Evolutionary conservation across 352 stramenopile species (phyloP).

Genomic region (Globisporangium irregulare): DNA sequence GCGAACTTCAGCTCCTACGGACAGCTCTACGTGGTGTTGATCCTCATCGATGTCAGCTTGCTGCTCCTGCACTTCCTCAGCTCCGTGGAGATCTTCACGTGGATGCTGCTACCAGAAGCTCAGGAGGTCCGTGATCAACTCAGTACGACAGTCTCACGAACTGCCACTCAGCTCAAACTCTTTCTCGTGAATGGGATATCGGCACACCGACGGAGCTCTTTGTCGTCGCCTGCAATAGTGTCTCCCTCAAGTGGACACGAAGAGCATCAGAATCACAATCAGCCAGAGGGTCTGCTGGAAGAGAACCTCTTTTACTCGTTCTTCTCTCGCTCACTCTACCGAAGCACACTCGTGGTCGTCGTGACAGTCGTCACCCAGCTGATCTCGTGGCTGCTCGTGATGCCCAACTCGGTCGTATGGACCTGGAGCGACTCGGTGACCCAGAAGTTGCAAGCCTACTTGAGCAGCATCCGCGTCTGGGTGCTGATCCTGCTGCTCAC

Average conservation of each 20-base stretch:
- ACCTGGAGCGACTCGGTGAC: constrained; percentile 30
- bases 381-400: constrained; percentile 53
- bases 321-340: constrained; percentile 38
- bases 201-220: not conserved
- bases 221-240: not conserved
- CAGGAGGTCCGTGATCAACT: constrained; percentile 5
- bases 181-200: not conserved
- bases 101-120: constrained; percentile 10
- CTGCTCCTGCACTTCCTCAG: constrained; percentile 10
- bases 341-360: constrained; percentile 29
- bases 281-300: not conserved
- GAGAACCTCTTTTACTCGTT: constrained; percentile 2
- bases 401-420: constrained; percentile 50
- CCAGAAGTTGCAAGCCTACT: constrained; percentile 33
- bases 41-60: constrained; percentile 21
- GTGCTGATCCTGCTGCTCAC: constrained; percentile 32
- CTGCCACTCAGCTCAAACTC: not conserved
- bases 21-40: constrained; percentile 25
- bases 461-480: constrained; percentile 40
- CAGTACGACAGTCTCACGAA: constrained; percentile 9
- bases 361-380: constrained; percentile 26
- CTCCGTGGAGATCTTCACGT: constrained; percentile 20
- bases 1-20: constrained; percentile 22
- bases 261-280: not conserved
- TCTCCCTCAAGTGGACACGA: constrained; percentile 9